These are phyloP conservation scores for Xylariaceae sp. DNA, from an alignment of 2,329 filamentous ascomycete species.

Conservation along the genomic window DNA sequence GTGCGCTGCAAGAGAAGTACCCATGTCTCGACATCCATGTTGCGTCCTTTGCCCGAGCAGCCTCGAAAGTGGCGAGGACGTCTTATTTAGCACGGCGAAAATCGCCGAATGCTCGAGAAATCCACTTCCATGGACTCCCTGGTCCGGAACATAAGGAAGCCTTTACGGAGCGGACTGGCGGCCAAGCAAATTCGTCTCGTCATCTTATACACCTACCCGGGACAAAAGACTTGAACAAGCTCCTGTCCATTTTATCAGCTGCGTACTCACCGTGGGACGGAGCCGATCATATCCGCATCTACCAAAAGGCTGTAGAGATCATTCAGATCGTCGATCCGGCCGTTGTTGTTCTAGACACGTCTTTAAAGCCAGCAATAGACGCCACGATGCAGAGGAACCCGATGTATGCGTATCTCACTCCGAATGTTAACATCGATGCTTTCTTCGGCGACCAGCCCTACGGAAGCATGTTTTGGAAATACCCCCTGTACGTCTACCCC, in stretches of 20 bases:
- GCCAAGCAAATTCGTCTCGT: no score
- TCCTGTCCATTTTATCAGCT: no score
- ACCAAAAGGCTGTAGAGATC: no score
- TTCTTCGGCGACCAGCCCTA: constrained; percentile 21
- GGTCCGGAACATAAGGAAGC: constrained; percentile 8
- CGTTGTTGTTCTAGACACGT: no score
- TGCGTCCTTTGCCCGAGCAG: constrained; percentile 20
- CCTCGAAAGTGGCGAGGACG: constrained; percentile 14
- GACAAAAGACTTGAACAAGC: no score
- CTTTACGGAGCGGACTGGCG: neutral
- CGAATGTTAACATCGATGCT: constrained; percentile 21
- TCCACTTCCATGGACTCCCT: constrained; percentile 14
- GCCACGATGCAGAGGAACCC: constrained; percentile 22
- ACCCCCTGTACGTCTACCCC: constrained; percentile 19
- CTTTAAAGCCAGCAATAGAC: constrained; percentile 13
- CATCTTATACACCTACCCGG: no score
- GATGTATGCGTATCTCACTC: constrained; percentile 20
- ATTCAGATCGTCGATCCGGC: no score
- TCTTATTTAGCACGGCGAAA: constrained; percentile 9
- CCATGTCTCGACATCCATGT: constrained; percentile 21
- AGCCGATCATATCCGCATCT: no score
- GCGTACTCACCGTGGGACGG: no score
- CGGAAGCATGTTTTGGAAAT: constrained; percentile 21
- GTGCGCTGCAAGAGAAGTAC: constrained; percentile 21
- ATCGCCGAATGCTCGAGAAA: constrained; percentile 1